phyloP scores from a whole-genome alignment of 306 rosid genomes.

The Crotalaria pallida region DNA sequence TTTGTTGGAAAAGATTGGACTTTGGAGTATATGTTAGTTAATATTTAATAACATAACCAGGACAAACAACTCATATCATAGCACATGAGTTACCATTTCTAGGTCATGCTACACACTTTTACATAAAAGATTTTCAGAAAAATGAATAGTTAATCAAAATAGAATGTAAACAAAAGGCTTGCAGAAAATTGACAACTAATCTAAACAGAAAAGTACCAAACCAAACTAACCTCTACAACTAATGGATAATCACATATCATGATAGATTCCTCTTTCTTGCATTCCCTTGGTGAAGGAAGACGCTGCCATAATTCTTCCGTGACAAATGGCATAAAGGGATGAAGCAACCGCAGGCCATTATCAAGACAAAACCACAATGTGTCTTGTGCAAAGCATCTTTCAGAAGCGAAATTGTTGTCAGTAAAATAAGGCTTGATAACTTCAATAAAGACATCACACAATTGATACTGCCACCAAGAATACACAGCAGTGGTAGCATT shows the following conservation, averaged over 20 bases:
- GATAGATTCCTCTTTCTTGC: constrained; percentile 57
- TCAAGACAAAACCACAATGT: constrained; percentile 94
- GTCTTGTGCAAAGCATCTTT: constrained; percentile 64
- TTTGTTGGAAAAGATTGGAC: no score
- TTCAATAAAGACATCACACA: constrained; percentile 96
- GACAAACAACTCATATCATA: not conserved
- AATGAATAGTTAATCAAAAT: no score
- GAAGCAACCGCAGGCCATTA: constrained; percentile 87
- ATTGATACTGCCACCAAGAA: constrained; percentile 93
- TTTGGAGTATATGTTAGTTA: no score
- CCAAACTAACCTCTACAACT: constrained; percentile 58
- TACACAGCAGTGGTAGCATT: constrained; percentile 81
- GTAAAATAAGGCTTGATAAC: constrained; percentile 85
- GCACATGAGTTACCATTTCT: no score
- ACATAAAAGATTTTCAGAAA: no score
- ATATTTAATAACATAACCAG: not conserved
- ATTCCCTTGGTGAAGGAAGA: constrained; percentile 69
- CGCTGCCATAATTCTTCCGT: constrained; percentile 99
- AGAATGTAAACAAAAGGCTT: no score
- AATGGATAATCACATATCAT: constrained; percentile 79
- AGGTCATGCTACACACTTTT: no score
- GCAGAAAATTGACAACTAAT: no score
- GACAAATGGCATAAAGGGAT: constrained; percentile 95
- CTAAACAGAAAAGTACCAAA: not conserved
- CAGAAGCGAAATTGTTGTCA: constrained; percentile 49